A percentile compares a stretch with the other conserved stretches of the same genome.
These are phyloP conservation scores for Brassica rapa DNA, from an alignment of 345 rosid genomes.

Conservation along the genomic window DNA sequence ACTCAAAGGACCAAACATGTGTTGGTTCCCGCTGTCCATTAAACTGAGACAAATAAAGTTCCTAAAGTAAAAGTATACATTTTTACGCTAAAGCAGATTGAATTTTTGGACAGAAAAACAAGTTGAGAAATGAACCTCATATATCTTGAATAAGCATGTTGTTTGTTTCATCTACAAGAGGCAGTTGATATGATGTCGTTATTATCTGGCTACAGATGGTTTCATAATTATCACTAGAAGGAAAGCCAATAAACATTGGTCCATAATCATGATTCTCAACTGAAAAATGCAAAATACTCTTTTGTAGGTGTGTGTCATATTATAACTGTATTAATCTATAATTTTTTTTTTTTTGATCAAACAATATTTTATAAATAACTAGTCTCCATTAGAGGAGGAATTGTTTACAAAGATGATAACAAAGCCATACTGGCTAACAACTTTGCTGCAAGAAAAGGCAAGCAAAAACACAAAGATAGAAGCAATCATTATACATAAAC, in stretches of 20 bases:
- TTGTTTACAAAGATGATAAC: too few species aligned
- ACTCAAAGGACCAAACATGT: slow-evolving; percentile 8
- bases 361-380: too few species aligned
- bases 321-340: neutral
- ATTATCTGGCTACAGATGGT: neutral
- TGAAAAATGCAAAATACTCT: neutral
- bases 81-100: neutral
- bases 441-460: too few species aligned
- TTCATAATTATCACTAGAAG: neutral
- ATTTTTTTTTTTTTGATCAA: too few species aligned
- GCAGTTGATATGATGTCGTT: neutral
- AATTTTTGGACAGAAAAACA: neutral
- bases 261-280: neutral
- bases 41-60: slow-evolving; percentile 15
- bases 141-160: neutral
- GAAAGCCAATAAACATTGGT: neutral
- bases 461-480: too few species aligned
- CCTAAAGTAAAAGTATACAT: neutral
- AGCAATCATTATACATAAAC: too few species aligned
- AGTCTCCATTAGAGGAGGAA: too few species aligned
- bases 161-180: neutral
- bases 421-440: too few species aligned
- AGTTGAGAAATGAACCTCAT: neutral
- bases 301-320: neutral
- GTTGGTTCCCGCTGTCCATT: slow-evolving; percentile 8